These are phyloP conservation scores for Lipomyces sp. DNA, from an alignment of 805 yeast species.

Conservation along the genomic window DNA sequence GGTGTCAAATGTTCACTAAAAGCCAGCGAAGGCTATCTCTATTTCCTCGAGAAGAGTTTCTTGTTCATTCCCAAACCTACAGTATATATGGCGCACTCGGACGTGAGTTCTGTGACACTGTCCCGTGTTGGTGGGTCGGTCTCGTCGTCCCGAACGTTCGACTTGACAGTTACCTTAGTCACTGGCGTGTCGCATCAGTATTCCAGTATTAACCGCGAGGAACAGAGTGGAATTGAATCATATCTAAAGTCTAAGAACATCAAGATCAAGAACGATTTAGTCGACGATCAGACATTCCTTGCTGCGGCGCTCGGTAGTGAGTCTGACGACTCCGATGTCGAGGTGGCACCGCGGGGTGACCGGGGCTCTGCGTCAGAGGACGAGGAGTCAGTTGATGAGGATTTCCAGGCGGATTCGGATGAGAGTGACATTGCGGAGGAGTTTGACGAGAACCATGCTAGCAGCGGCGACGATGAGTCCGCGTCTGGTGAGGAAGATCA, in stretches of 20 bases:
- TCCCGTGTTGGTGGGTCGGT: constrained; percentile 86
- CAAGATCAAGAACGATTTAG: constrained; percentile 84
- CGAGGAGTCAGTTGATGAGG: constrained; percentile 74
- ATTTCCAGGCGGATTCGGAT: constrained; percentile 64
- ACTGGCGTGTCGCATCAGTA: constrained; percentile 75
- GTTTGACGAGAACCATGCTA: constrained; percentile 68
- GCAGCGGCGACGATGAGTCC: constrained; percentile 40
- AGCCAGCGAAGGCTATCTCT: constrained; percentile 92
- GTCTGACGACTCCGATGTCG: constrained; percentile 52
- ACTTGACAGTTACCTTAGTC: constrained; percentile 75
- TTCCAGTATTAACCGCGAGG: constrained; percentile 88
- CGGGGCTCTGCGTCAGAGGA: constrained; percentile 81
- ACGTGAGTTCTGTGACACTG: constrained; percentile 74
- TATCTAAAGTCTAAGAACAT: constrained; percentile 79
- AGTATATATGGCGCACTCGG: constrained; percentile 83
- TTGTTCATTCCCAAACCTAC: constrained; percentile 94
- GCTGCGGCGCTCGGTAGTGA: constrained; percentile 75
- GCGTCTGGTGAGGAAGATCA: constrained; percentile 33
- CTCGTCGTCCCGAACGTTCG: constrained; percentile 85
- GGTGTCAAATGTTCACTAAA: constrained; percentile 91
- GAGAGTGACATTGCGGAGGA: constrained; percentile 84
- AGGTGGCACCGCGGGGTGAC: constrained; percentile 48
- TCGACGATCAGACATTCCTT: constrained; percentile 79
- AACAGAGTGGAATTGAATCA: constrained; percentile 76
- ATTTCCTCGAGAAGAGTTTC: constrained; percentile 89